These are phyloP conservation scores for Melampsora medusae DNA, from an alignment of 1,284 basidiomycete genomes.

Conservation along the genomic window DNA sequence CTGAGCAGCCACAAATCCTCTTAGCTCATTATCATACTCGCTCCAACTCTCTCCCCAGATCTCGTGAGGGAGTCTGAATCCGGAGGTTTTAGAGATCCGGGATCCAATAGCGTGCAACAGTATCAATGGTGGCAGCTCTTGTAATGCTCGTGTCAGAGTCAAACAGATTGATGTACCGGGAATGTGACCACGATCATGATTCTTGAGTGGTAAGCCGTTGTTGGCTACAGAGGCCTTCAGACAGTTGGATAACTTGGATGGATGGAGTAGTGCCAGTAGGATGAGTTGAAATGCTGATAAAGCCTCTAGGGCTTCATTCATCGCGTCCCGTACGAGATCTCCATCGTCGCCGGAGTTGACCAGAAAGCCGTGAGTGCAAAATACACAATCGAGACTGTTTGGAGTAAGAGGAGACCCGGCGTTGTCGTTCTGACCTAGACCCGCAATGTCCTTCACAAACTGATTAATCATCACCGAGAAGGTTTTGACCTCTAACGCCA, in stretches of 20 bases:
- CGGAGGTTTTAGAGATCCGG: conserved; percentile 11
- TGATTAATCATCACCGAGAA: conserved; percentile 16
- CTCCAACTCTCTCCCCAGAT: conserved; percentile 33
- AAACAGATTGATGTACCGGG: conserved; percentile 4
- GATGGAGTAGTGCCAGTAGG: conserved; percentile 13
- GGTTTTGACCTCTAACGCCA: conserved; percentile 12
- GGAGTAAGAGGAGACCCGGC: background rate
- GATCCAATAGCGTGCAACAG: conserved; percentile 18
- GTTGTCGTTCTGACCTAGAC: background rate
- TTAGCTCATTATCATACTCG: conserved; percentile 15
- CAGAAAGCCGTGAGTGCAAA: conserved; percentile 31
- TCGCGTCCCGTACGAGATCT: conserved; percentile 31
- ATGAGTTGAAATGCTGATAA: conserved; percentile 36
- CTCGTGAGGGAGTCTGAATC: conserved; percentile 34
- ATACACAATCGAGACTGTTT: conserved; percentile 8
- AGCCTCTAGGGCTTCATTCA: conserved; percentile 42
- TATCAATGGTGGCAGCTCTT: conserved; percentile 40
- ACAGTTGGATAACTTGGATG: conserved; percentile 13
- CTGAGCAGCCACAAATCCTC: conserved; percentile 34
- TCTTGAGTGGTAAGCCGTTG: background rate
- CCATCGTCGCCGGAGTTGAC: conserved; percentile 17
- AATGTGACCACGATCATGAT: background rate
- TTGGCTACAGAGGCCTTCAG: background rate
- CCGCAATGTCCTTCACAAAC: conserved; percentile 39
- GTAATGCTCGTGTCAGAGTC: conserved; percentile 16